Evolutionary conservation across 495 filamentous ascomycete genomes (phyloP), one percentile per base, ranked within the genome.

Genomic region (Delitschia confertaspora): DNA sequence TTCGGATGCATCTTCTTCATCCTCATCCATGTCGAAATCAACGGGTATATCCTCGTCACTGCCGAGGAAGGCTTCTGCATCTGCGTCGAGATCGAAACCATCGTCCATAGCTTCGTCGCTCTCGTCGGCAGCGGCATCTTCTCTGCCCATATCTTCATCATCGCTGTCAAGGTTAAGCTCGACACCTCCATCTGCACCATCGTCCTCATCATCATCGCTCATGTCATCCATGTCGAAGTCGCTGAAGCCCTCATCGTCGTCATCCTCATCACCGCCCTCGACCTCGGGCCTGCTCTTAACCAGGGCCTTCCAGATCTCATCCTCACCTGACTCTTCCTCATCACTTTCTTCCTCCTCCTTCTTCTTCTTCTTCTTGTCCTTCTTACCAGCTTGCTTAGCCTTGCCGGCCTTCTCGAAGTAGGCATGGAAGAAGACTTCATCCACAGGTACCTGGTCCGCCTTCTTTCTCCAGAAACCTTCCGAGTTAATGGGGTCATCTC

Each of bases 401-500:
- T 84, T 89, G 32, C 82, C 82, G 30, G 87, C 64, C 38, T 82
- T 75, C 47, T 73, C 78, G 62, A 98, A 96, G 75, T 96, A 98
- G 44, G 82, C 78, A 64, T 98, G 91, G 75, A 98, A 98, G 76
- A 98, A 98, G 31, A 84, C 86, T 55, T 98, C 93, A 56, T 98
- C 88, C 0, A 79, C 83, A 0, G 79, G 76, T 7, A 98, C 79
- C 30, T 96, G 80, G 35, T 83, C 80, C n/a, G 75, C 69, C 60
- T 82, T 85, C 73, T 83, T 82, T 54, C 80, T 81, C 88, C 88
- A 95, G 73, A 98, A 98, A 11, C 75, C 71, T 44, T 93, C 84
- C 2, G 81, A 80, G 65, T 96, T 98, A 60, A 95, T 71, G 1
- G 72, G 76, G 42, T 61, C 65, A 19, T 63, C 60, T 2, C 59